These are phyloP conservation scores for Eucalyptus curtisii DNA, from an alignment of 345 rosid species.

Conservation along the genomic window DNA sequence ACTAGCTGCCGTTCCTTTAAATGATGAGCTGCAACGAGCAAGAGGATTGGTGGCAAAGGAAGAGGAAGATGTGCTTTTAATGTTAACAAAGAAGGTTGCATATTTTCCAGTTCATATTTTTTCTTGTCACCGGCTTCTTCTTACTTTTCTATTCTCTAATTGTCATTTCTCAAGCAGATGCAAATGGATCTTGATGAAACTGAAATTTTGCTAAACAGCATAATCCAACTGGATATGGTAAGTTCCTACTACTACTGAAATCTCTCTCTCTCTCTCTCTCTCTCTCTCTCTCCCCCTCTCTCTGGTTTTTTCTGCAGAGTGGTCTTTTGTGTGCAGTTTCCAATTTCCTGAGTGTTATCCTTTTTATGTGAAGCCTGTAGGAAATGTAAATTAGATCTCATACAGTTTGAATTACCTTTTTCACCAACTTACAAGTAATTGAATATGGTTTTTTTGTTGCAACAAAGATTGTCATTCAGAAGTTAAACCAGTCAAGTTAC, in stretches of 20 bases:
- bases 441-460: neutral
- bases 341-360: neutral
- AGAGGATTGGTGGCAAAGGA: conserved; percentile 65
- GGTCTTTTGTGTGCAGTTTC: neutral
- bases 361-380: neutral
- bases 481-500: neutral
- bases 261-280: neutral
- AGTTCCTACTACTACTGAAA: neutral
- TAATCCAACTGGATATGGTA: conserved; percentile 70
- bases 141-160: conserved; percentile 1
- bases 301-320: neutral
- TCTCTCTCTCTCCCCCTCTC: no score
- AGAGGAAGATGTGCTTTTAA: conserved; percentile 67
- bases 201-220: conserved; percentile 27
- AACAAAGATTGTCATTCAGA: neutral
- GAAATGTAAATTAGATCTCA: neutral
- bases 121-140: neutral
- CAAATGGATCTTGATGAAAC: conserved; percentile 50
- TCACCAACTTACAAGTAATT: neutral
- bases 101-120: neutral
- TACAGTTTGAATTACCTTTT: neutral
- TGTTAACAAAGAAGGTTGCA: conserved; percentile 62
- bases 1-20: conserved; percentile 63
- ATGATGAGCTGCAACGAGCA: conserved; percentile 77
- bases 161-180: conserved; percentile 39